phyloP scores from a whole-genome alignment of 768 basidiomycete species.

The Vararia minispora region DNA sequence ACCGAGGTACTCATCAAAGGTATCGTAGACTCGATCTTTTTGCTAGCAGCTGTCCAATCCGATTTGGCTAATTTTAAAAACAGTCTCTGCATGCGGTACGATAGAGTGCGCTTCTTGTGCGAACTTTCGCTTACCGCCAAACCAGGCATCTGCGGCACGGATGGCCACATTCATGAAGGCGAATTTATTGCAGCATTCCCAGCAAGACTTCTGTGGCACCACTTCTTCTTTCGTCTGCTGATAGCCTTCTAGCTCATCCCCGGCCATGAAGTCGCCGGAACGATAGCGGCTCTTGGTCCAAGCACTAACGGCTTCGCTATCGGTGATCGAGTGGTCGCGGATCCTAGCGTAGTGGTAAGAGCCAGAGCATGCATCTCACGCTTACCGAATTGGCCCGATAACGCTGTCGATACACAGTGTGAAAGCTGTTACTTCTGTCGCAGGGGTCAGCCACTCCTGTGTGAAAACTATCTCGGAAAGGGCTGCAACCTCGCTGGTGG shows the following conservation, averaged over 20 bases:
- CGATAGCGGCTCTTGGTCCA: slow-evolving; percentile 60
- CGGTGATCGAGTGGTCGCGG: slow-evolving; percentile 77
- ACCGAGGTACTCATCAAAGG: too few species aligned
- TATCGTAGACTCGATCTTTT: too few species aligned
- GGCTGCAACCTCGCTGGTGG: slow-evolving; percentile 75
- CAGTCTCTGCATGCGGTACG: too few species aligned
- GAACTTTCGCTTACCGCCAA: too few species aligned
- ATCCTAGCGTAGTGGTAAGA: slow-evolving; percentile 58
- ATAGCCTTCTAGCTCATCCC: slow-evolving; percentile 42
- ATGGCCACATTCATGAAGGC: slow-evolving; percentile 47
- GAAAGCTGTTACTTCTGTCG: slow-evolving; percentile 79
- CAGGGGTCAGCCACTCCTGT: slow-evolving; percentile 64
- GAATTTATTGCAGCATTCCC: slow-evolving; percentile 61
- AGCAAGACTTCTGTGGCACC: slow-evolving; percentile 30
- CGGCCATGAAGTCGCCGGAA: slow-evolving; percentile 64
- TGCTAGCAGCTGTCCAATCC: too few species aligned
- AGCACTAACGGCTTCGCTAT: slow-evolving; percentile 61
- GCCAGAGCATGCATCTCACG: slow-evolving; percentile 7
- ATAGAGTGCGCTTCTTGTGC: too few species aligned
- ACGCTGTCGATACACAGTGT: too few species aligned
- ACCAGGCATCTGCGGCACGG: slow-evolving; percentile 57
- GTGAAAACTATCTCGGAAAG: slow-evolving; percentile 70
- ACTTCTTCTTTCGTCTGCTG: neutral
- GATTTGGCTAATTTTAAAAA: too few species aligned
- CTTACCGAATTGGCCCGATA: too few species aligned